Evolutionary conservation across 768 basidiomycete species (phyloP).

Genomic region (Boletus sp.): DNA sequence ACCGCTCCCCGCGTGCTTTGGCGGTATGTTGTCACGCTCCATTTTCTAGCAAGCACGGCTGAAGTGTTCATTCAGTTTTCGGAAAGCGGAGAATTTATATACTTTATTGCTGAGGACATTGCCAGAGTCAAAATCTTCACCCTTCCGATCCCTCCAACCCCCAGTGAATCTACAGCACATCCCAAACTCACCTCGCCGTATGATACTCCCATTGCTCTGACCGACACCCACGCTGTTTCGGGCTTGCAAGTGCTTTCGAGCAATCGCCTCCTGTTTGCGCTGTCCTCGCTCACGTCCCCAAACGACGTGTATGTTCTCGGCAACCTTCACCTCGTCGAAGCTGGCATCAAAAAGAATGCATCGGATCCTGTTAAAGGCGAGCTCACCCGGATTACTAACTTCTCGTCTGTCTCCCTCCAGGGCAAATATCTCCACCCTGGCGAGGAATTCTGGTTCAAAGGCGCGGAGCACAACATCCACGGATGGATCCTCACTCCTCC

Average conservation of each 20-base stretch:
- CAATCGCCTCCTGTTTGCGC: slow-evolving; percentile 66
- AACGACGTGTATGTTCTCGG: slow-evolving; percentile 74
- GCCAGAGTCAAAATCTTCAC: slow-evolving; percentile 75
- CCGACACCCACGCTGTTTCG: slow-evolving; percentile 53
- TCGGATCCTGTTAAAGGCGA: slow-evolving; percentile 29
- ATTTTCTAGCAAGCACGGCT: neutral
- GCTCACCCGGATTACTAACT: slow-evolving; percentile 60
- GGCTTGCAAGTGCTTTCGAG: slow-evolving; percentile 59
- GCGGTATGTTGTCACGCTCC: slow-evolving; percentile 6
- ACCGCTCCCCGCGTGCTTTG: slow-evolving; percentile 57
- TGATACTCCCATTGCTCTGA: slow-evolving; percentile 56
- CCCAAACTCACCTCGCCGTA: slow-evolving; percentile 44
- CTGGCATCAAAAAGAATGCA: slow-evolving; percentile 34
- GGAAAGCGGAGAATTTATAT: slow-evolving; percentile 63
- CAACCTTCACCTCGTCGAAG: slow-evolving; percentile 45
- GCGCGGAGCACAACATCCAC: slow-evolving; percentile 75
- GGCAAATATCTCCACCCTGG: slow-evolving; percentile 59
- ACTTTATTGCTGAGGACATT: slow-evolving; percentile 73
- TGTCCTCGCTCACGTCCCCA: slow-evolving; percentile 73
- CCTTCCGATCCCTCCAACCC: slow-evolving; percentile 67
- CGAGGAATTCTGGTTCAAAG: slow-evolving; percentile 89
- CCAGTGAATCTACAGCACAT: slow-evolving; percentile 49
- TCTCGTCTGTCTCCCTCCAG: slow-evolving; percentile 55
- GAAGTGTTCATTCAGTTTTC: slow-evolving; percentile 56
- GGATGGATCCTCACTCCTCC: slow-evolving; percentile 83